These are phyloP conservation scores for Fusarium sp. DNA, from an alignment of 2,329 filamentous ascomycete species.

Conservation along the genomic window DNA sequence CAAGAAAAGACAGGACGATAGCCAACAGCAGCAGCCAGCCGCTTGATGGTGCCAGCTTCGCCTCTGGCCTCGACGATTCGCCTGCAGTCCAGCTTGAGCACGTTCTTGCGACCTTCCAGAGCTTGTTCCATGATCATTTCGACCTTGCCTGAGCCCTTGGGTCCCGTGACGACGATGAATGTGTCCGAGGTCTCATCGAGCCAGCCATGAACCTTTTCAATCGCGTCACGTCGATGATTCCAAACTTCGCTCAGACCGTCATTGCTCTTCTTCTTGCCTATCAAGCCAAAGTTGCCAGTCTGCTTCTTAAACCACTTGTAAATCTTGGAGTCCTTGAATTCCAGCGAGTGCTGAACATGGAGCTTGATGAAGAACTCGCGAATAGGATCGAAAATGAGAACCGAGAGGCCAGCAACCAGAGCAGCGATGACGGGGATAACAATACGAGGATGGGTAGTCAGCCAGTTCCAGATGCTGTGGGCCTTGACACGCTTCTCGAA, in stretches of 20 bases:
- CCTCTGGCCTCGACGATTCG: constrained; percentile 90
- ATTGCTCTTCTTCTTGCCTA: constrained; percentile 66
- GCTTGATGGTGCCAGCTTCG: constrained; percentile 85
- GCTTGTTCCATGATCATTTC: constrained; percentile 90
- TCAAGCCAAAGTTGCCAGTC: constrained; percentile 73
- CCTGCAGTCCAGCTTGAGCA: constrained; percentile 91
- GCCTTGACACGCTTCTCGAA: constrained; percentile 84
- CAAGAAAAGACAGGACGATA: constrained; percentile 95
- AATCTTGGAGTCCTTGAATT: constrained; percentile 76
- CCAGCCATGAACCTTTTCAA: constrained; percentile 86
- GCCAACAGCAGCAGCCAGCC: constrained; percentile 84
- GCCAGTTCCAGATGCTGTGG: constrained; percentile 87
- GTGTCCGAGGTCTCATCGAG: constrained; percentile 89
- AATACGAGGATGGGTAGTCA: constrained; percentile 85
- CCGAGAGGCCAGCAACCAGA: constrained; percentile 82
- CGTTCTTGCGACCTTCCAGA: constrained; percentile 78
- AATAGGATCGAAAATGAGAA: constrained; percentile 93
- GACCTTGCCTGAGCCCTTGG: constrained; percentile 89
- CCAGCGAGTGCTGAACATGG: constrained; percentile 82
- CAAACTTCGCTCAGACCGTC: constrained; percentile 83
- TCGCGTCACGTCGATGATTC: constrained; percentile 85
- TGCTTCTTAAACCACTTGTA: constrained; percentile 81
- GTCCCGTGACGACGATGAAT: constrained; percentile 93
- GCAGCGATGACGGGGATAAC: constrained; percentile 87
- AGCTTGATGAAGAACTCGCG: constrained; percentile 91